These are phyloP conservation scores for Nemania sp. DNA, from an alignment of 2,329 filamentous ascomycete genomes.

Conservation along the genomic window DNA sequence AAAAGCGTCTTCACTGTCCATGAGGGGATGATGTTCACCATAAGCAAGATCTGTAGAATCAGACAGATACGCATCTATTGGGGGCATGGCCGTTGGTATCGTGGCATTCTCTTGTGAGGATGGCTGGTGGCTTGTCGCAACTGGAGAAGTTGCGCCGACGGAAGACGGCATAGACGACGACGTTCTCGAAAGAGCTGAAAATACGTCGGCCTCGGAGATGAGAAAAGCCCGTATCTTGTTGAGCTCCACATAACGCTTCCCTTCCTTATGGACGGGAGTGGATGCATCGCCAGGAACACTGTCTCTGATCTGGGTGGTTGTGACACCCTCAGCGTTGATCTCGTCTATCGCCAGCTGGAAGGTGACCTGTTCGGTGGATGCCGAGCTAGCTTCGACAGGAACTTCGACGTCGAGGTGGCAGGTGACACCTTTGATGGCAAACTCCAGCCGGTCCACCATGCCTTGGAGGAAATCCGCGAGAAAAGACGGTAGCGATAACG, in stretches of 20 bases:
- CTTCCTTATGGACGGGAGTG: slow-evolving; percentile 57
- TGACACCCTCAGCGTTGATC: slow-evolving; percentile 70
- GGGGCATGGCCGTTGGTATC: slow-evolving; percentile 25
- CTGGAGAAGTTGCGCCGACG: slow-evolving; percentile 52
- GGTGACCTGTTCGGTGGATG: slow-evolving; percentile 59
- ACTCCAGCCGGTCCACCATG: slow-evolving; percentile 71
- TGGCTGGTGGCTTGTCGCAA: slow-evolving; percentile 39
- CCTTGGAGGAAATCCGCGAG: slow-evolving; percentile 74
- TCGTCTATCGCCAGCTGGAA: slow-evolving; percentile 68
- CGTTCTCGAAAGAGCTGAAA: slow-evolving; percentile 62
- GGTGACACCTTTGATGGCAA: slow-evolving; percentile 67
- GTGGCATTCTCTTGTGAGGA: slow-evolving; percentile 33
- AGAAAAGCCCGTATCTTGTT: slow-evolving; percentile 66
- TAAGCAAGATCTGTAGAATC: slow-evolving; percentile 42
- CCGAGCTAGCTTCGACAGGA: slow-evolving; percentile 52
- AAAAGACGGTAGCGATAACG: slow-evolving; percentile 70
- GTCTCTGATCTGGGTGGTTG: slow-evolving; percentile 43
- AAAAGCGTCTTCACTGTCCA: slow-evolving; percentile 61
- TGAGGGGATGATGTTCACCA: slow-evolving; percentile 42
- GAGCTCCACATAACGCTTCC: slow-evolving; percentile 68
- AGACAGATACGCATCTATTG: slow-evolving; percentile 36
- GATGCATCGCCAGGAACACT: slow-evolving; percentile 41
- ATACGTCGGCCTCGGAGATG: slow-evolving; percentile 69
- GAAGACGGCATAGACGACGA: slow-evolving; percentile 65
- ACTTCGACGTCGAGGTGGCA: slow-evolving; percentile 68